Evolutionary conservation across 352 stramenopile species (phyloP).

Genomic region (Blastocystis sp.): DNA sequence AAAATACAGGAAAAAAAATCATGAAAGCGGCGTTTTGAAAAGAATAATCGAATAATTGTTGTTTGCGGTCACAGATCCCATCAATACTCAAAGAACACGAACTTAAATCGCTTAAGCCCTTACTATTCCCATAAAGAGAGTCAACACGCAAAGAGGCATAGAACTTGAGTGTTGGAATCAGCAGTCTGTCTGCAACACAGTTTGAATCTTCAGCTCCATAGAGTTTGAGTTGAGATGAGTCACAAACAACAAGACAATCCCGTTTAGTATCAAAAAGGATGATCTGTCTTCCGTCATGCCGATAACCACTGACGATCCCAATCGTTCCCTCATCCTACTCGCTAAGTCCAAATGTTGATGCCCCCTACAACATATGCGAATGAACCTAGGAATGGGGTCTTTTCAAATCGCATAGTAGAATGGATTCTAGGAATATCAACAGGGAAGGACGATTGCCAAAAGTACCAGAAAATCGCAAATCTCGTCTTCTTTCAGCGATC

Average conservation of each 20-base stretch:
- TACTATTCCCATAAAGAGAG: neutral
- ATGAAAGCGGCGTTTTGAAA: neutral
- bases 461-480: neutral
- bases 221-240: neutral
- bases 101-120: neutral
- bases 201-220: neutral
- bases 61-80: neutral
- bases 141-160: neutral
- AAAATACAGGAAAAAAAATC: neutral
- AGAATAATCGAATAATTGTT: neutral
- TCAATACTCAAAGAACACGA: neutral
- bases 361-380: neutral
- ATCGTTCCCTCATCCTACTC: neutral
- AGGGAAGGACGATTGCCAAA: neutral
- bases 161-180: neutral
- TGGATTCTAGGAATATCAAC: neutral
- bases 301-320: neutral
- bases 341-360: neutral
- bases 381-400: neutral
- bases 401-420: neutral
- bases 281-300: neutral
- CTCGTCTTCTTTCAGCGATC: neutral
- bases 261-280: neutral
- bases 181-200: neutral
- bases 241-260: neutral